Base-by-base conservation (phyloP, 345 rosid species). In the Turritis glabra region DNA sequence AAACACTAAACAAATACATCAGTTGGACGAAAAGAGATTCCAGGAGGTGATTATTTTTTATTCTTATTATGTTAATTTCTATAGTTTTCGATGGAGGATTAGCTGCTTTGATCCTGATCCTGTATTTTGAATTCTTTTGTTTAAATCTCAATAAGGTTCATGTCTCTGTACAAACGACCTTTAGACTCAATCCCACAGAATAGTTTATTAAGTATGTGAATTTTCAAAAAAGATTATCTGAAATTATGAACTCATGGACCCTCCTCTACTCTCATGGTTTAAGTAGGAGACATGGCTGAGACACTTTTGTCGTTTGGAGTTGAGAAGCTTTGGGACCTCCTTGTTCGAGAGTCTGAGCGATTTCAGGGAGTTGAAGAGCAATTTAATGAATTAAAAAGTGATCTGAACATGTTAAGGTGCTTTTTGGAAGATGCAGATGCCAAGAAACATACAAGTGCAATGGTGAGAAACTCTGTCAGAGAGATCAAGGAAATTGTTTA, bases 371-470 rank as follows among this genome's bases (percentile, higher is more conserved):
- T 82, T 3, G 17, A 56, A 2, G 72, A 67, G 3, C 70, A 82
- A 33, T 59, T 76, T 3, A 6, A 4, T 44, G 66, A 19, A 27
- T 22, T 78, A 65, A 78, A 58, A 53, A 7, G 7, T 15, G 80
- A 82, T 19, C 33, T 82, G 1, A 37, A 43, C 13, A 56, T 77
- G 57, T 80, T 82, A 74, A 80, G 71, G 40, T 70, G 73, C 6
- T 84, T 82, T 60, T 37, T 84, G 14, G 67, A 55, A 57, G 85
- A 82, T 47, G 84, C 82, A 15, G 84, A 84, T 64, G 69, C 68
- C 22, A 63, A 70, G 74, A 26, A 76, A 67, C 82, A 74, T 5
- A 64, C 76, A 37, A 67, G 37, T 9, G 59, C 62, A 13, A 66
- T 57, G 5, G 76, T 84, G 26, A 77, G 59, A 25, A 80, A 80